These are phyloP conservation scores for Selaginella moellendorffii DNA, from an alignment of 75 land plant genomes.

Conservation along the genomic window DNA sequence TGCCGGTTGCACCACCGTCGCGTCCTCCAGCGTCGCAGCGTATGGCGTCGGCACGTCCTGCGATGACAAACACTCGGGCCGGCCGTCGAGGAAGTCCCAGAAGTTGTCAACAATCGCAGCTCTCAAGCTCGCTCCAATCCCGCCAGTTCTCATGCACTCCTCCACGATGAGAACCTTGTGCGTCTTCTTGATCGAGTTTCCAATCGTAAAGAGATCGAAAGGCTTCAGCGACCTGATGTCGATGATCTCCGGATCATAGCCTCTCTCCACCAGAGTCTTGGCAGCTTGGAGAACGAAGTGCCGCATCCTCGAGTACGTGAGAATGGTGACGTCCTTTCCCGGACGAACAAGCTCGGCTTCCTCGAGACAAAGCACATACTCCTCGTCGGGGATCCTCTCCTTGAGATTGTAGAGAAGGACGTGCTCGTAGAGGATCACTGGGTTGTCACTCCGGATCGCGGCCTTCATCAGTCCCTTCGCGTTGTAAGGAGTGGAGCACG, in stretches of 20 bases:
- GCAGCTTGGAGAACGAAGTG: slow-evolving; percentile 7
- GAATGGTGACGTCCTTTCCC: slow-evolving; percentile 1
- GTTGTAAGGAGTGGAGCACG: slow-evolving; percentile 9
- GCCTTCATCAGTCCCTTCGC: slow-evolving; percentile 10
- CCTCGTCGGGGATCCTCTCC: slow-evolving; percentile 2
- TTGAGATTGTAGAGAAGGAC: slow-evolving; percentile 3
- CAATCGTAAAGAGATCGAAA: slow-evolving; percentile 2
- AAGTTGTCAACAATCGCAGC: background rate
- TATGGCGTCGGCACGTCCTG: slow-evolving; percentile 1
- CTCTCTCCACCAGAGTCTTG: slow-evolving; percentile 5
- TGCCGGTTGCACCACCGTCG: slow-evolving; percentile 81
- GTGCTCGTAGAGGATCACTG: slow-evolving; percentile 1
- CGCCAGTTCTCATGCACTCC: slow-evolving; percentile 9
- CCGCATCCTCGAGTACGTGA: slow-evolving; percentile 9
- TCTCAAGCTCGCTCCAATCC: slow-evolving; percentile 8
- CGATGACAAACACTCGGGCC: background rate
- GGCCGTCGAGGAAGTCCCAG: background rate
- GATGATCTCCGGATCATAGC: slow-evolving; percentile 7
- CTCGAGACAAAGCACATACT: slow-evolving; percentile 5
- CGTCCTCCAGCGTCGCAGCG: slow-evolving; percentile 83
- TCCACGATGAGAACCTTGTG: slow-evolving; percentile 8
- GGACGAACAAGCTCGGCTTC: slow-evolving; percentile 10
- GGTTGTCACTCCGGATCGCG: slow-evolving; percentile 6
- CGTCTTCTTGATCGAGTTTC: slow-evolving; percentile 4
- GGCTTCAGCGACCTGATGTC: slow-evolving; percentile 4